These are phyloP conservation scores for Microcyclospora tardicrescens DNA, from an alignment of 2,329 filamentous ascomycete species.

Conservation along the genomic window DNA sequence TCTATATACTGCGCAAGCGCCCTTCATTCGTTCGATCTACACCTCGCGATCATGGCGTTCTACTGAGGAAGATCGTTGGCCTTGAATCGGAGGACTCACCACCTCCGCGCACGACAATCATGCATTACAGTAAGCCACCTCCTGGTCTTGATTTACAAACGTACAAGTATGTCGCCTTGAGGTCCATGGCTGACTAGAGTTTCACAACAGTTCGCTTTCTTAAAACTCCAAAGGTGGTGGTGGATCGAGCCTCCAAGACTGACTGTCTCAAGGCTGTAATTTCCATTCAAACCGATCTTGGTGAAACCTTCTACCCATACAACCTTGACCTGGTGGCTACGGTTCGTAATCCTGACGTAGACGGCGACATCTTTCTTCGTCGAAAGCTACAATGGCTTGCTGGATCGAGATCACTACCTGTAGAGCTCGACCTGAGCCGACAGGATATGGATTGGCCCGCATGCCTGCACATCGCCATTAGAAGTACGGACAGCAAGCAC, in stretches of 20 bases:
- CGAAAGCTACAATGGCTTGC: constrained; percentile 32
- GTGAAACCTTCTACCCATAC: constrained; percentile 47
- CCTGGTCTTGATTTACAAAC: too few relatives aligned
- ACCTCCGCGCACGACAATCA: too few relatives aligned
- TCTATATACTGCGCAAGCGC: too few relatives aligned
- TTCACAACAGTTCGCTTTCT: constrained; percentile 44
- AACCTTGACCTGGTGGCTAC: constrained; percentile 32
- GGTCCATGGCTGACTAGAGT: too few relatives aligned
- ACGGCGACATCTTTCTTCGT: constrained; percentile 29
- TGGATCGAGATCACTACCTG: constrained; percentile 31
- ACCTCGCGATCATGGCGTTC: too few relatives aligned
- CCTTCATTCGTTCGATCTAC: too few relatives aligned
- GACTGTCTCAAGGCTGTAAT: constrained; percentile 40
- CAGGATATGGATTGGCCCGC: constrained; percentile 26
- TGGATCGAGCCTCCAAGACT: constrained; percentile 21
- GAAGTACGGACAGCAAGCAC: constrained; percentile 13
- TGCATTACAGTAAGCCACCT: too few relatives aligned
- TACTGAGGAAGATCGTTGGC: too few relatives aligned
- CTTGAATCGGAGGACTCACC: too few relatives aligned
- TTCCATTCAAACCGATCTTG: constrained; percentile 56
- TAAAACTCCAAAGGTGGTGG: constrained; percentile 43
- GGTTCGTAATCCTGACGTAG: constrained; percentile 19
- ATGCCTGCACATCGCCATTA: constrained; percentile 28
- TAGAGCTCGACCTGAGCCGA: constrained; percentile 30
- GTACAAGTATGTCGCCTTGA: too few relatives aligned